Conservation (phyloP, 352 stramenopile genomes). For the Globisporangium sylvaticum region DNA sequence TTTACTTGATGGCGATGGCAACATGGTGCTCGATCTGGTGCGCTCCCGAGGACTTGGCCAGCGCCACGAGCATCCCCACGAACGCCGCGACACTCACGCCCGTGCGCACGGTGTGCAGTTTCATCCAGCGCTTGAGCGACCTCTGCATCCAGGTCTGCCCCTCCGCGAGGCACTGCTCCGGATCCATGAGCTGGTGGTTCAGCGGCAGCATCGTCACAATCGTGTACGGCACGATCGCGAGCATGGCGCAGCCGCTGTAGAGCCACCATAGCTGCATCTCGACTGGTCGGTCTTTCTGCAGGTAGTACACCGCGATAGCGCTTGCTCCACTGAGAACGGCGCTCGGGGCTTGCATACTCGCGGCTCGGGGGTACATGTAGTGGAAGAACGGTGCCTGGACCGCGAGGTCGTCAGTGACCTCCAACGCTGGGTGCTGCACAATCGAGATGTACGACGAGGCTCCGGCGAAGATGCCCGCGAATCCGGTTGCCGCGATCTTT, state of each 20-base stretch:
- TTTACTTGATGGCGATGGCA: neutral
- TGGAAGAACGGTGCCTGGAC: constrained; percentile 26
- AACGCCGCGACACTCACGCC: constrained; percentile 51
- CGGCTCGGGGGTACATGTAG: constrained; percentile 23
- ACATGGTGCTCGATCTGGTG: neutral
- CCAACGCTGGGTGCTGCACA: constrained; percentile 33
- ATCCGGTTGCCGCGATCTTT: constrained; percentile 17
- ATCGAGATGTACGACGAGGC: constrained; percentile 28
- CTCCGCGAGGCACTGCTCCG: constrained; percentile 29
- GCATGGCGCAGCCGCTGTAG: constrained; percentile 44
- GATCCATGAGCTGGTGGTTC: constrained; percentile 59
- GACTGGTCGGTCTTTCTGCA: constrained; percentile 7
- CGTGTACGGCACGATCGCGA: constrained; percentile 63
- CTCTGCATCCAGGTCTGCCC: constrained; percentile 45
- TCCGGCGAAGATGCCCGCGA: constrained; percentile 26
- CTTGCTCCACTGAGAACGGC: constrained; percentile 21
- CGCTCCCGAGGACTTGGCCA: constrained; percentile 18
- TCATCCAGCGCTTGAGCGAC: constrained; percentile 51
- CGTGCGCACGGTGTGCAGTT: constrained; percentile 52
- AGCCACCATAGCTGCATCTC: constrained; percentile 13
- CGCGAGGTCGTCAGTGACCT: constrained; percentile 4
- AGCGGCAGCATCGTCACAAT: constrained; percentile 60
- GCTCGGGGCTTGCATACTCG: constrained; percentile 17
- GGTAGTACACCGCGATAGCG: constrained; percentile 16
- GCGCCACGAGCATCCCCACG: constrained; percentile 54